A percentile compares a stretch with the other conserved stretches of the same genome.
Evolutionary conservation across 176 grass and related monocot species (phyloP).

Genomic region (Puya raimondii): DNA sequence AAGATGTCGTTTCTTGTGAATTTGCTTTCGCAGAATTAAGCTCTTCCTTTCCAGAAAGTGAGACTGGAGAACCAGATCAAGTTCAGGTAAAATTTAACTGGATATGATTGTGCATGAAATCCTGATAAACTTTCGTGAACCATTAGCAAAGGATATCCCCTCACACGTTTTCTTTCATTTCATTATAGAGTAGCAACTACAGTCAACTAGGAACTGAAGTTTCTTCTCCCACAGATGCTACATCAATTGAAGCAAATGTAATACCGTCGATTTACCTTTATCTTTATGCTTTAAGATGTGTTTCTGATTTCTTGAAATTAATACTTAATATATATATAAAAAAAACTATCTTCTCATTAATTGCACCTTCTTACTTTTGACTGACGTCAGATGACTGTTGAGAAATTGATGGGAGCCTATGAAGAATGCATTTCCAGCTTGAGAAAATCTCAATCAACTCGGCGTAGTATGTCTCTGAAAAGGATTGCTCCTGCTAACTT

Average conservation of each 20-base stretch:
- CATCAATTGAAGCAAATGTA: conserved; percentile 70
- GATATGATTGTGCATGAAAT: neutral
- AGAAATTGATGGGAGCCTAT: conserved; percentile 73
- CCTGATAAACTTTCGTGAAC: conserved; percentile 3
- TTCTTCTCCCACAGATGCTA: conserved; percentile 15
- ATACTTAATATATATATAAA: too few species aligned
- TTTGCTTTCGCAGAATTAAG: conserved; percentile 33
- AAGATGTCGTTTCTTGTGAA: conserved; percentile 12
- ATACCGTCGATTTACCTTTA: neutral
- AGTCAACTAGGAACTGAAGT: conserved; percentile 34
- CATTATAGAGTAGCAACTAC: conserved; percentile 54
- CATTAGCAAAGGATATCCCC: conserved; percentile 2
- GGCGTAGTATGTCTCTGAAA: conserved; percentile 69
- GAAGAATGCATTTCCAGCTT: conserved; percentile 54
- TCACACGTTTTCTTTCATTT: conserved; percentile 13
- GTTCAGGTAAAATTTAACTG: conserved; percentile 40
- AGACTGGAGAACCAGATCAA: conserved; percentile 42
- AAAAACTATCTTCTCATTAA: too few species aligned
- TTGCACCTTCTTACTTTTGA: too few species aligned
- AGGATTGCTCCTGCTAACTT: conserved; percentile 61
- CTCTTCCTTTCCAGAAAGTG: conserved; percentile 33
- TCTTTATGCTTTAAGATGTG: too few species aligned
- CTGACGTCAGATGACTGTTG: conserved; percentile 65
- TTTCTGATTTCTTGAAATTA: too few species aligned
- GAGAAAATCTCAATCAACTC: conserved; percentile 58